Evolutionary conservation across 2,329 filamentous ascomycete species (phyloP), one percentile per base, ranked within the genome.

Genomic region (Fusarium pseudoanthophilum): DNA sequence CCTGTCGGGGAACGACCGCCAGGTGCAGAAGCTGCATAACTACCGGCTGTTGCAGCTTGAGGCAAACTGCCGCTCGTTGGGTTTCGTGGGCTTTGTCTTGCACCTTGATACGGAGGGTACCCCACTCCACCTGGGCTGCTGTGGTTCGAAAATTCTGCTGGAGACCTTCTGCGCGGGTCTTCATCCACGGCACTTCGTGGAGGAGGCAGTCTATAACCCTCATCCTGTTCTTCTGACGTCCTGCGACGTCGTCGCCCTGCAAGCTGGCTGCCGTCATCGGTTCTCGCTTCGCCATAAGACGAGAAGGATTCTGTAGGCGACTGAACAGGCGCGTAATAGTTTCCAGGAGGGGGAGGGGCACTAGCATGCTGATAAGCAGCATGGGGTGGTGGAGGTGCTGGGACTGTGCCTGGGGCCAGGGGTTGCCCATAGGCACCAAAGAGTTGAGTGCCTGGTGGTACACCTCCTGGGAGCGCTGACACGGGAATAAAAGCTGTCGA

Each of bases 351-450:
- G 45, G 84, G 82, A 18, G 82, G 82, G 15, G 67, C 74, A 45
- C 67, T 76, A 40, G 64, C 56, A 48, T 77, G 75, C 62, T 73
- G 75, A 48, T 77, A 77, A 53, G 65, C 72, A 46, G 75, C 69
- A 65, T 78, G 77, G 43, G 77, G 69, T 16, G 77, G 70, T 20
- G 70, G 74, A 26, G 67, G 69, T n/a, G 73, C 53, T 26, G 78
- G 78, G n/a, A 79, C 74, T 21, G 79, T 67, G 48, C 75, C 79
- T 26, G 78, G 80, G n/a, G 82, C 82, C 46, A 90, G 74, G 26
- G 88, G 88, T 69, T 90, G 87, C 15, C 88, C 88, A 71, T 89
- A 90, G 1, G 88, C 87, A 28, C 88, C 88, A 72, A 85, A 90
- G 11, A 90, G 81, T 64, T 85, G 87, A 5, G 87, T 88, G 4